Conservation (phyloP, 75 land plant species). For the Picea sitchensis region DNA sequence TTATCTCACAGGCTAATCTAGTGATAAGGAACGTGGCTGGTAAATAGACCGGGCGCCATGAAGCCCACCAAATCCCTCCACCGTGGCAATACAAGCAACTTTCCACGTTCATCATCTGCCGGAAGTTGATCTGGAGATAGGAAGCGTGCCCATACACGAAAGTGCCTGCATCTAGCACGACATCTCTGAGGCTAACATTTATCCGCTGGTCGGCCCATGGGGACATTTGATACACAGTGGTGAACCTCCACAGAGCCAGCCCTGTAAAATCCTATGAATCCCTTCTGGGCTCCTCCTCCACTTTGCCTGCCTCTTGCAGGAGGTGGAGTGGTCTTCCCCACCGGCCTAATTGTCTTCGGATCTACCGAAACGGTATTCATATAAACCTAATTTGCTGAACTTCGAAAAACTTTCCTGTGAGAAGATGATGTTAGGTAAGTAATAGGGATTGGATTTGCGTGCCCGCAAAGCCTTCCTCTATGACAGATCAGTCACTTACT, state of each 20-base stretch:
- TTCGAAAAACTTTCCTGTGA: no score
- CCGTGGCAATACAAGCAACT: slow-evolving; percentile 64
- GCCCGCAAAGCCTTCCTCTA: no score
- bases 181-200: slow-evolving; percentile 32
- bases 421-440: no score
- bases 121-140: slow-evolving; percentile 34
- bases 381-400: no score
- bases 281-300: slow-evolving; percentile 44
- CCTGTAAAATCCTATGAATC: slow-evolving; percentile 35
- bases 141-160: slow-evolving; percentile 49
- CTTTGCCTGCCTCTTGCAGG: background rate
- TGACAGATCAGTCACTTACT: no score
- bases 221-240: slow-evolving; percentile 21
- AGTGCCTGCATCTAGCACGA: slow-evolving; percentile 28
- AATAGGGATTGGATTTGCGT: no score
- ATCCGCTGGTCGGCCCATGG: slow-evolving; percentile 11
- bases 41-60: slow-evolving; percentile 30
- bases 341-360: background rate
- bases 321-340: background rate
- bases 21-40: slow-evolving; percentile 44
- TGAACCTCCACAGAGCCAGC: slow-evolving; percentile 47
- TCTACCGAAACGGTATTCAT: background rate
- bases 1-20: slow-evolving; percentile 16
- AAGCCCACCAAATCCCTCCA: slow-evolving; percentile 50
- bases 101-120: background rate